Evolutionary conservation across 768 basidiomycete genomes (phyloP).

Genomic region (Lentinula sp.): DNA sequence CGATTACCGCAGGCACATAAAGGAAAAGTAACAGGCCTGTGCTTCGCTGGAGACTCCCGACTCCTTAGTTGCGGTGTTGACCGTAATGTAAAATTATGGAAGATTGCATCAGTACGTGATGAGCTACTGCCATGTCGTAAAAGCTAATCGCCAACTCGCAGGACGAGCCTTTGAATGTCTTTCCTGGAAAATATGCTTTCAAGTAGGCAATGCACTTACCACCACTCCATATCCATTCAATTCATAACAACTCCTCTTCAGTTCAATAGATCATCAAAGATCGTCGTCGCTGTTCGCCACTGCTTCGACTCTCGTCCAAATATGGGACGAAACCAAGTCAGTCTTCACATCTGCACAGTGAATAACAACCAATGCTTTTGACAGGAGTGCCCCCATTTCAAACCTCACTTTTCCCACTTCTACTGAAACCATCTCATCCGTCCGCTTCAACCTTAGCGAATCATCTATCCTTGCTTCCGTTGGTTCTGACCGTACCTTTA

Average conservation of each 20-base stretch:
- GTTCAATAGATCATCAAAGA: conserved; percentile 92
- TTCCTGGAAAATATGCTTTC: conserved; percentile 83
- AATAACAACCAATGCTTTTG: neutral
- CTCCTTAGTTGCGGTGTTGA: conserved; percentile 81
- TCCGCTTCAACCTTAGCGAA: conserved; percentile 93
- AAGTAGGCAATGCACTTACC: conserved; percentile 48
- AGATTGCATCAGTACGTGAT: conserved; percentile 31
- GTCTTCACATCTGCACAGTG: conserved; percentile 14
- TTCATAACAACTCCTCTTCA: conserved; percentile 20
- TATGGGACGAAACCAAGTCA: conserved; percentile 98
- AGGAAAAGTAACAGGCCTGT: conserved; percentile 79
- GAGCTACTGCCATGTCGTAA: neutral
- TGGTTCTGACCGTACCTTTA: conserved; percentile 93
- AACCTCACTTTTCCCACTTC: conserved; percentile 84
- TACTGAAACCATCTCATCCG: conserved; percentile 80
- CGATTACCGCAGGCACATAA: conserved; percentile 71
- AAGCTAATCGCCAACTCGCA: conserved; percentile 7
- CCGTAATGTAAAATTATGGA: conserved; percentile 79
- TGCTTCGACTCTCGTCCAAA: conserved; percentile 86
- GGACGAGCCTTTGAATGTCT: conserved; percentile 65
- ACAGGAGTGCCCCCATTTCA: conserved; percentile 77
- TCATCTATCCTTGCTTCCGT: conserved; percentile 91
- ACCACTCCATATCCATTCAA: neutral
- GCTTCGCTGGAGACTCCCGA: conserved; percentile 58
- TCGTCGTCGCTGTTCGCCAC: conserved; percentile 89